Evolutionary conservation across 805 yeast species (phyloP).

Genomic region (Ogataea trehaloabstinens): DNA sequence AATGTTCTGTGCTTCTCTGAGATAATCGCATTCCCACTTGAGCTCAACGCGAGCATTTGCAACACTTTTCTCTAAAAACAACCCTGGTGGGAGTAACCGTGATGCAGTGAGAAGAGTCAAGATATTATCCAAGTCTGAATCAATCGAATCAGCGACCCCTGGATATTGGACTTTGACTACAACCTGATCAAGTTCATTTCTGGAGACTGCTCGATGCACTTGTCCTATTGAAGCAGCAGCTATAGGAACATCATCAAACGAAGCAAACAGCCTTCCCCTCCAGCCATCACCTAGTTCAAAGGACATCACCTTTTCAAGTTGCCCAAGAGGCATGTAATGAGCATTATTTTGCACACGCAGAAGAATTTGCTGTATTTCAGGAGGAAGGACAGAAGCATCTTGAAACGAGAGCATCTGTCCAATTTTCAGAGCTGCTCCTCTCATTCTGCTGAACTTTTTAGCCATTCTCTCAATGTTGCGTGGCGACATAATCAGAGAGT

Average conservation of each 20-base stretch:
- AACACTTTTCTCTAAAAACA: conserved; percentile 86
- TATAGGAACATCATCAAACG: conserved; percentile 84
- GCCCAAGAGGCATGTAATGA: conserved; percentile 94
- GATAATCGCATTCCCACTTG: conserved; percentile 97
- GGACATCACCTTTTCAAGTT: conserved; percentile 71
- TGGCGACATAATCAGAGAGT: conserved; percentile 68
- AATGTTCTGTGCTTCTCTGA: conserved; percentile 80
- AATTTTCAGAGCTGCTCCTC: conserved; percentile 97
- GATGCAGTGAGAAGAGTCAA: conserved; percentile 83
- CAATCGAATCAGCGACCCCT: conserved; percentile 91
- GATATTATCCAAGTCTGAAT: conserved; percentile 87
- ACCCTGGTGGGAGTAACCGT: conserved; percentile 81
- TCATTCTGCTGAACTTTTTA: conserved; percentile 83
- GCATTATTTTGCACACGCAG: conserved; percentile 90
- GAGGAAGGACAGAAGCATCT: conserved; percentile 80
- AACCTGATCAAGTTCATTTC: conserved; percentile 59
- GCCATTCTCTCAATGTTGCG: conserved; percentile 86
- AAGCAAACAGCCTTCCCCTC: conserved; percentile 62
- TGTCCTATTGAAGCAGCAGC: conserved; percentile 99
- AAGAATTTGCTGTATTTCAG: conserved; percentile 77
- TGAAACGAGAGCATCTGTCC: conserved; percentile 98
- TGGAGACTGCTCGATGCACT: conserved; percentile 80
- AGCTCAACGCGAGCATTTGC: conserved; percentile 91
- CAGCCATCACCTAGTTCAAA: conserved; percentile 77
- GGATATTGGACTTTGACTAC: conserved; percentile 98